Conservation (phyloP, 2,329 filamentous ascomycete species). For the Huntiella decipiens region DNA sequence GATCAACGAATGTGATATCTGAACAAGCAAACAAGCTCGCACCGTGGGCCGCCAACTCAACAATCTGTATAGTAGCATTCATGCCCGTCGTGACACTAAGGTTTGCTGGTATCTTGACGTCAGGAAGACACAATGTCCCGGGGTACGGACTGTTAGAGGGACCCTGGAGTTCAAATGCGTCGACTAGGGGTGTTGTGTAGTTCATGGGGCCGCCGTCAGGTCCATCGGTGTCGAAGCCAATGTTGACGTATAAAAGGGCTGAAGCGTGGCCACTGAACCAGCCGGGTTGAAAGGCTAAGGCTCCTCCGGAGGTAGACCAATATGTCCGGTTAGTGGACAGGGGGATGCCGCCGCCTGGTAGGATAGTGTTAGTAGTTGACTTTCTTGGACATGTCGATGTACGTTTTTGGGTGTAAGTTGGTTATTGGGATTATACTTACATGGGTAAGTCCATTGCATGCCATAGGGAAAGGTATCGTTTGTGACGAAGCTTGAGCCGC, state of each 20-base stretch:
- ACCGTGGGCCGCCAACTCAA: constrained; percentile 56
- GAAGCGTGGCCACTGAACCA: constrained; percentile 69
- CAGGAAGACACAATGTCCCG: constrained; percentile 62
- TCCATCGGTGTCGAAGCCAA: constrained; percentile 49
- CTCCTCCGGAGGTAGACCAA: constrained; percentile 62
- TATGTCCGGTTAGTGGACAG: constrained; percentile 56
- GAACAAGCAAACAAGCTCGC: constrained; percentile 62
- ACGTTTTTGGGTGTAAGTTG: not conserved
- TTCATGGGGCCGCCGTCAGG: constrained; percentile 20
- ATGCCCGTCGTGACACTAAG: constrained; percentile 45
- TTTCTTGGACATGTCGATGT: not conserved
- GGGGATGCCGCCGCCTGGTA: constrained; percentile 54
- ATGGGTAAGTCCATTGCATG: constrained; percentile 56
- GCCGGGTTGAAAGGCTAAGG: constrained; percentile 60
- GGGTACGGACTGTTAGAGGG: constrained; percentile 55
- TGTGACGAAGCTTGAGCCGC: constrained; percentile 45
- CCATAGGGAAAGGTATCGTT: constrained; percentile 47
- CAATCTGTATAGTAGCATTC: constrained; percentile 62
- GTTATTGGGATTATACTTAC: constrained; percentile 24
- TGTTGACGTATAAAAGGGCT: constrained; percentile 65
- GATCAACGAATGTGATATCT: constrained; percentile 52
- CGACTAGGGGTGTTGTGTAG: constrained; percentile 47
- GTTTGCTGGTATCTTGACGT: constrained; percentile 50
- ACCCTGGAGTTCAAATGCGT: constrained; percentile 56
- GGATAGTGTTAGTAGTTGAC: not conserved